Percentiles rank a stretch among this genome's conserved stretches.
phyloP scores from a whole-genome alignment of 495 filamentous ascomycete genomes.

The Hyaloscypha finlandica region DNA sequence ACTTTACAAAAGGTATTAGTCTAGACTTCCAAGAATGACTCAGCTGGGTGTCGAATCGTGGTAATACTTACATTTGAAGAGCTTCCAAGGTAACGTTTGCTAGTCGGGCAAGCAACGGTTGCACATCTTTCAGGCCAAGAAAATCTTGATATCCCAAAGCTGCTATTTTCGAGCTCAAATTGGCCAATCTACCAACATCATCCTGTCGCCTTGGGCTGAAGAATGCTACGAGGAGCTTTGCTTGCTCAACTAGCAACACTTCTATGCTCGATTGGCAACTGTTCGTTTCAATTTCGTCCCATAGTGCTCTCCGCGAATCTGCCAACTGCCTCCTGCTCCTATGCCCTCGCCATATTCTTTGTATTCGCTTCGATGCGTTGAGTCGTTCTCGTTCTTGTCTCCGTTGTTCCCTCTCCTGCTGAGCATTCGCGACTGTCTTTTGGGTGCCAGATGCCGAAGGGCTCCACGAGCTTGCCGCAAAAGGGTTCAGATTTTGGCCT shows the following conservation, averaged over 20 bases:
- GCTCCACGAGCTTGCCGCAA: slow-evolving; percentile 56
- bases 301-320: slow-evolving; percentile 60
- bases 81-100: slow-evolving; percentile 47
- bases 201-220: slow-evolving; percentile 27
- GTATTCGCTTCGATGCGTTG: slow-evolving; percentile 72
- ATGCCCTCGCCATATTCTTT: slow-evolving; percentile 83
- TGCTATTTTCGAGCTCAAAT: slow-evolving; percentile 24
- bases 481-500: slow-evolving; percentile 77
- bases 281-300: slow-evolving; percentile 54
- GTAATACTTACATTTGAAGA: slow-evolving; percentile 36
- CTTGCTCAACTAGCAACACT: slow-evolving; percentile 32
- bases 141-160: slow-evolving; percentile 16
- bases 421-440: slow-evolving; percentile 78
- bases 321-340: slow-evolving; percentile 60
- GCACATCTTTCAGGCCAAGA: slow-evolving; percentile 20
- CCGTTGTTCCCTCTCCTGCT: slow-evolving; percentile 76
- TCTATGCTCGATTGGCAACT: slow-evolving; percentile 3
- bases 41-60: not conserved
- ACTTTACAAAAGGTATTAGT: not conserved
- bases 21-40: slow-evolving; percentile 28
- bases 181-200: slow-evolving; percentile 27
- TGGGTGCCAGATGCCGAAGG: slow-evolving; percentile 59
- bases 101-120: slow-evolving; percentile 42
- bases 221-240: slow-evolving; percentile 37
- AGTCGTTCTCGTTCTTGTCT: slow-evolving; percentile 81